These are phyloP conservation scores for Tolypocladium sp. DNA, from an alignment of 2,329 filamentous ascomycete species.

Conservation along the genomic window DNA sequence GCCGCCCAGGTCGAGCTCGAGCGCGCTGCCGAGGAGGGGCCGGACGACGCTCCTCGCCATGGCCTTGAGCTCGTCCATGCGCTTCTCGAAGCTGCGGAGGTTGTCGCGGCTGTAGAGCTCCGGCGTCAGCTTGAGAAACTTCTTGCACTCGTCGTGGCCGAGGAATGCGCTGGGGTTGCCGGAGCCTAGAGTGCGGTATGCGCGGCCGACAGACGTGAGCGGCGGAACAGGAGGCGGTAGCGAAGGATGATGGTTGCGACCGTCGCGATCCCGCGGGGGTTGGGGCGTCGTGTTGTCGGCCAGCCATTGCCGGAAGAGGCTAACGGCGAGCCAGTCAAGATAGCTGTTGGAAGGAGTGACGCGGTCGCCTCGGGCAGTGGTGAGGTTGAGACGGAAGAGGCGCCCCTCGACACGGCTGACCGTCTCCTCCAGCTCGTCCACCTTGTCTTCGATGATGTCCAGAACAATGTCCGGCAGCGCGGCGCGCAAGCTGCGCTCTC, in stretches of 20 bases:
- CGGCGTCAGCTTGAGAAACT: conserved; percentile 74
- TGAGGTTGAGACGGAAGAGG: conserved; percentile 72
- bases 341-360: conserved; percentile 73
- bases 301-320: conserved; percentile 85
- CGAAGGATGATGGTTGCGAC: conserved; percentile 15
- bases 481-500: conserved; percentile 65
- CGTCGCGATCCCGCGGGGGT: conserved; percentile 26
- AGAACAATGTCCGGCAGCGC: conserved; percentile 67
- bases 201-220: conserved; percentile 55
- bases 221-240: conserved; percentile 31
- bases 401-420: conserved; percentile 72
- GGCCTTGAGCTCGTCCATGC: conserved; percentile 80
- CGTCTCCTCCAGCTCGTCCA: conserved; percentile 79
- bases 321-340: conserved; percentile 82
- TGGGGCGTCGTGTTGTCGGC: conserved; percentile 79
- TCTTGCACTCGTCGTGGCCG: conserved; percentile 78
- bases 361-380: conserved; percentile 70
- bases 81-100: conserved; percentile 72
- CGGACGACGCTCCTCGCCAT: conserved; percentile 75
- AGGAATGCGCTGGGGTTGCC: conserved; percentile 56
- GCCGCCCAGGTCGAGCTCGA: conserved; percentile 63
- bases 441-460: conserved; percentile 90
- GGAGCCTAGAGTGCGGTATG: conserved; percentile 69
- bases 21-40: conserved; percentile 75
- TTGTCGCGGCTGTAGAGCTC: conserved; percentile 84